Percentiles rank a stretch among this genome's conserved stretches.
Evolutionary conservation across 129 eudicot genomes (phyloP).

Genomic region (Dittrichia graveolens): DNA sequence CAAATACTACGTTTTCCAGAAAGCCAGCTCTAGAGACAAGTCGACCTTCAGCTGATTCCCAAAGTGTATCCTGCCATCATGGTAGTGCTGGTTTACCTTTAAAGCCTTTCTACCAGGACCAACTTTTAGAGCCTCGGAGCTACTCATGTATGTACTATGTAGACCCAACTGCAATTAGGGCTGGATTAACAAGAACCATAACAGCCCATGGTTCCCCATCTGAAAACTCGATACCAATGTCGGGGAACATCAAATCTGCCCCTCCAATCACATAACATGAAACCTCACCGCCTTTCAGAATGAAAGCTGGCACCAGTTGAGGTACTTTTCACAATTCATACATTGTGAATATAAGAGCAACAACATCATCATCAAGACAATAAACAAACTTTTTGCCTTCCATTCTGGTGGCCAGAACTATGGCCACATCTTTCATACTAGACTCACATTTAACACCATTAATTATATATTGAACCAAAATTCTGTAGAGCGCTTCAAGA

Average conservation of each 20-base stretch:
- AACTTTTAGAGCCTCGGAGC: conserved; percentile 82
- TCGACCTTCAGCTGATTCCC: conserved; percentile 92
- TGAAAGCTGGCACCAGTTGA: conserved; percentile 75
- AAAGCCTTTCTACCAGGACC: conserved; percentile 93
- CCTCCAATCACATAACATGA: conserved; percentile 86
- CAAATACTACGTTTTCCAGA: conserved; percentile 66
- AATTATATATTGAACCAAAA: too few species aligned
- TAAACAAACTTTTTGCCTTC: too few species aligned
- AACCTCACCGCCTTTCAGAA: conserved; percentile 95
- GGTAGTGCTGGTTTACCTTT: conserved; percentile 68
- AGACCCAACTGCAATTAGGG: conserved; percentile 89
- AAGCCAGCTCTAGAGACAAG: conserved; percentile 86
- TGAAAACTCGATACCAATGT: conserved; percentile 58
- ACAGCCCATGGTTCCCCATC: conserved; percentile 91
- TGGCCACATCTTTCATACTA: too few species aligned
- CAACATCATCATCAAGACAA: too few species aligned
- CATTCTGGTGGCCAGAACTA: too few species aligned
- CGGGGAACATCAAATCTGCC: conserved; percentile 98
- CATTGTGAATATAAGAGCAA: too few species aligned
- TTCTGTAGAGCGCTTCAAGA: too few species aligned
- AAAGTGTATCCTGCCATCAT: conserved; percentile 81
- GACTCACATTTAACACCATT: too few species aligned
- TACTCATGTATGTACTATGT: conserved; percentile 83
- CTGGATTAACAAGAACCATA: conserved; percentile 90
- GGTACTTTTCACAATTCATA: conserved; percentile 94